Conservation (phyloP, 2,329 filamentous ascomycete genomes). For the Cordyceps cicadae region DNA sequence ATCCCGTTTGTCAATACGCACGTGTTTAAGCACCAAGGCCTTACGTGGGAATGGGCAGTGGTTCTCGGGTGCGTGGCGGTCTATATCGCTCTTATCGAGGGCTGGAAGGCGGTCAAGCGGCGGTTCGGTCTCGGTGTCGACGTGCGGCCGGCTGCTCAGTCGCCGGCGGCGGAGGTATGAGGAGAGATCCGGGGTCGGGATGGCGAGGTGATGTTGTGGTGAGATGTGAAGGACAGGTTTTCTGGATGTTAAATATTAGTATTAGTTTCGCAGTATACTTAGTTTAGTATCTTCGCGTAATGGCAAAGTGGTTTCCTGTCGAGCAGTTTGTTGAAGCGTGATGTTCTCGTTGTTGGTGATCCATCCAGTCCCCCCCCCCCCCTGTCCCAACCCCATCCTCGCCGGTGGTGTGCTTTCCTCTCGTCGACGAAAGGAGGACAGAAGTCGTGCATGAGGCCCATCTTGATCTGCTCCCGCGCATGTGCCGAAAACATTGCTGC, state of each 20-base stretch:
- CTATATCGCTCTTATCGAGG: constrained; percentile 57
- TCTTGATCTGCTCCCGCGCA: neutral
- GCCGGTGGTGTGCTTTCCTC: too few relatives aligned
- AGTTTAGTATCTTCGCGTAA: constrained; percentile 12
- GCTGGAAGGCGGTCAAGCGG: constrained; percentile 62
- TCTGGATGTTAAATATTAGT: constrained; percentile 11
- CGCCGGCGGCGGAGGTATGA: neutral
- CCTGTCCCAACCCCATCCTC: neutral
- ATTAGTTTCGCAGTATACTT: constrained; percentile 12
- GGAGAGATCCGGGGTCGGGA: neutral
- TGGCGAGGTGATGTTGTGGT: neutral
- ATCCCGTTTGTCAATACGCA: constrained; percentile 56
- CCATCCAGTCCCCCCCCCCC: neutral
- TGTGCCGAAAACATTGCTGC: neutral
- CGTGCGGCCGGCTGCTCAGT: constrained; percentile 13
- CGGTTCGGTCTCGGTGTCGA: constrained; percentile 29
- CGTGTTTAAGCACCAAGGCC: constrained; percentile 62
- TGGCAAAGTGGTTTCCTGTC: constrained; percentile 14
- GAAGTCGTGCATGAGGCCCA: neutral
- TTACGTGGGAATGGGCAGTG: constrained; percentile 66
- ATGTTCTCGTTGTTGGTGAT: neutral
- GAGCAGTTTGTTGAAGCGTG: neutral
- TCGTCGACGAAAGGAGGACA: neutral
- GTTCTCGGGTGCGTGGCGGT: constrained; percentile 50
- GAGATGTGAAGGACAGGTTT: constrained; percentile 7